Evolutionary conservation across 805 yeast genomes (phyloP).

Genomic region (Brettanomyces bruxellensis): DNA sequence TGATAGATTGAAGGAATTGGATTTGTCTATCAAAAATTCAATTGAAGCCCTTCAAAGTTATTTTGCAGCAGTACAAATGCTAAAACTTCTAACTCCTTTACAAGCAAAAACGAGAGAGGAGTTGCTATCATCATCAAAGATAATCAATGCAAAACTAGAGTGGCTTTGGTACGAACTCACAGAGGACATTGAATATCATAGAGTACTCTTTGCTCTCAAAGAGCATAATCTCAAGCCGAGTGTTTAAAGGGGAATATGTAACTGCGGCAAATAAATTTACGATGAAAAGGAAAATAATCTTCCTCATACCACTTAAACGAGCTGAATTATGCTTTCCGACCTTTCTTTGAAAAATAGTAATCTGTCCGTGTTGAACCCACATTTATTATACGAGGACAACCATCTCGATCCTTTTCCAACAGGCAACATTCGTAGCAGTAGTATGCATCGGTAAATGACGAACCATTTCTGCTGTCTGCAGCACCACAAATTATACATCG

Average conservation of each 20-base stretch:
- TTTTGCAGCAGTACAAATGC: slow-evolving; percentile 27
- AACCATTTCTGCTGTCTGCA: slow-evolving; percentile 33
- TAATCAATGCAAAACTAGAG: slow-evolving; percentile 43
- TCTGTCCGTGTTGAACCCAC: slow-evolving; percentile 58
- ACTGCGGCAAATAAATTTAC: background rate
- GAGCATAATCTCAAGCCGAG: background rate
- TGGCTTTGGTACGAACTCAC: slow-evolving; percentile 47
- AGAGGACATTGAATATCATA: background rate
- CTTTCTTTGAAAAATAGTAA: background rate
- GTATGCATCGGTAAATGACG: slow-evolving; percentile 48
- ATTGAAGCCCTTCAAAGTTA: slow-evolving; percentile 28
- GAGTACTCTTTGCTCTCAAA: background rate
- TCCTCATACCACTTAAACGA: background rate
- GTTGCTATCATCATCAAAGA: slow-evolving; percentile 34
- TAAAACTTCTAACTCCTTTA: slow-evolving; percentile 46
- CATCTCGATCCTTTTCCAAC: slow-evolving; percentile 76
- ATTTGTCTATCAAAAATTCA: slow-evolving; percentile 18
- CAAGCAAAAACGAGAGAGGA: slow-evolving; percentile 42
- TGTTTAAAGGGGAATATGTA: background rate
- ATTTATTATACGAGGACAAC: slow-evolving; percentile 81
- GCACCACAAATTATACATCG: slow-evolving; percentile 74
- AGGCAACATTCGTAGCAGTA: slow-evolving; percentile 83
- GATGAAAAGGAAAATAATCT: background rate
- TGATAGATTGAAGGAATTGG: background rate
- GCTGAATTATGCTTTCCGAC: background rate